These are phyloP conservation scores for Aspergillus ibericus DNA, from an alignment of 2,329 filamentous ascomycete species.

Conservation along the genomic window DNA sequence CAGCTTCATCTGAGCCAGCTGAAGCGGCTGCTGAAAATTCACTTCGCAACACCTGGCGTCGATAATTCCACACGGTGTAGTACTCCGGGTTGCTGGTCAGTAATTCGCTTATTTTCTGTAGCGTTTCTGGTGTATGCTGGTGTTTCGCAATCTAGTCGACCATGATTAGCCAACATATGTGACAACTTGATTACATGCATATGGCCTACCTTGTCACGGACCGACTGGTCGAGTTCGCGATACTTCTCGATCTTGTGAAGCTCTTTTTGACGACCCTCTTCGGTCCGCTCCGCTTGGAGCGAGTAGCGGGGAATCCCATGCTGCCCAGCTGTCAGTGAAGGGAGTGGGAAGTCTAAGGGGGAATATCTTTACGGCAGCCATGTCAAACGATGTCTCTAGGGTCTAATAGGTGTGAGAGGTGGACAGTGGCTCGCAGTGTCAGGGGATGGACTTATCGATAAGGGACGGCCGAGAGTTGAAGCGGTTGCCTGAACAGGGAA, in stretches of 20 bases:
- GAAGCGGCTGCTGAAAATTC: conserved; percentile 48
- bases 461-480: background rate
- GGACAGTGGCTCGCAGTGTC: background rate
- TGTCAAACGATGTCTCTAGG: conserved; percentile 11
- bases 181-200: background rate
- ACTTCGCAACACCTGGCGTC: conserved; percentile 69
- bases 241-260: conserved; percentile 75
- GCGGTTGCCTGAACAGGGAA: conserved; percentile 5
- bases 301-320: conserved; percentile 78
- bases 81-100: conserved; percentile 50
- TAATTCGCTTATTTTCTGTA: conserved; percentile 46
- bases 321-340: conserved; percentile 50
- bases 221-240: conserved; percentile 65
- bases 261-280: conserved; percentile 70
- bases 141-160: conserved; percentile 37
- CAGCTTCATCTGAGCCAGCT: conserved; percentile 31
- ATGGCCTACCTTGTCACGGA: conserved; percentile 62
- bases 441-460: background rate
- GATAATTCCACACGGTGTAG: conserved; percentile 52
- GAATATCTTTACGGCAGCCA: conserved; percentile 32
- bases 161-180: conserved; percentile 3
- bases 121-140: conserved; percentile 44
- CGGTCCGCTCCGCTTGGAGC: conserved; percentile 59
- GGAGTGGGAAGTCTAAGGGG: background rate
- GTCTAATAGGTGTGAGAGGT: background rate